phyloP scores from a whole-genome alignment of 352 stramenopile genomes.

The Phytopythium aichiense region DNA sequence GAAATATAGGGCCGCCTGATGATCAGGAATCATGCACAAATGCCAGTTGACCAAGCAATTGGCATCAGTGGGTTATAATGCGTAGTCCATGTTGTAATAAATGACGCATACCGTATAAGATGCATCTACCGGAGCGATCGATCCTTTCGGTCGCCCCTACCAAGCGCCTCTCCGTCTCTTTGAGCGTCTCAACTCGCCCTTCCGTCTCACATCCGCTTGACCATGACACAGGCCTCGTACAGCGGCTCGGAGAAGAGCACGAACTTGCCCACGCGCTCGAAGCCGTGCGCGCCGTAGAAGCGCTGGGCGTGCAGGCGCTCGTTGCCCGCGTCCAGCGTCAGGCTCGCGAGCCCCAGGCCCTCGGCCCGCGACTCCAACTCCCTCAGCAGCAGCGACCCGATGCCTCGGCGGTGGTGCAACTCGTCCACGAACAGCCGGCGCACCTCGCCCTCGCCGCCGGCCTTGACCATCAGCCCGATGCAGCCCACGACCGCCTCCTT shows the following conservation, averaged over 20 bases:
- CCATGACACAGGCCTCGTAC: conserved; percentile 18
- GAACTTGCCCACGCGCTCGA: conserved; percentile 13
- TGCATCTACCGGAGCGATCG: not conserved
- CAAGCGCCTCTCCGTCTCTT: not conserved
- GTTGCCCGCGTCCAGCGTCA: conserved; percentile 20
- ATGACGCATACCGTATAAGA: not conserved
- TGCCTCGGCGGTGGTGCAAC: conserved; percentile 17
- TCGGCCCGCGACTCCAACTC: conserved; percentile 16
- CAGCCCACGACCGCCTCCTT: conserved; percentile 15
- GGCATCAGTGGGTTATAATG: too few relatives aligned
- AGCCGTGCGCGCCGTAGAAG: conserved; percentile 22
- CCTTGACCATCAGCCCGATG: conserved; percentile 15
- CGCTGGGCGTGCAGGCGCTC: conserved; percentile 11
- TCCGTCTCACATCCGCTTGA: conserved; percentile 17
- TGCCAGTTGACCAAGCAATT: too few relatives aligned
- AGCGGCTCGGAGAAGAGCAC: conserved; percentile 15
- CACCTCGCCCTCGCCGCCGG: conserved; percentile 13
- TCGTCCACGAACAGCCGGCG: conserved; percentile 23
- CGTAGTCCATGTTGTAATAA: not conserved
- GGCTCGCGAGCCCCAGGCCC: conserved; percentile 8
- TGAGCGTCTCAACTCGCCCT: not conserved
- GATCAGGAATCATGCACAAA: not conserved
- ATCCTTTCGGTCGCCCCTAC: too few relatives aligned
- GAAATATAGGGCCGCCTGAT: not conserved
- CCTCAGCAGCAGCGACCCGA: conserved; percentile 18